Percentiles rank a stretch among this genome's conserved stretches.
These are phyloP conservation scores for Penicillium argentinense DNA, from an alignment of 495 filamentous ascomycete species.

Conservation along the genomic window DNA sequence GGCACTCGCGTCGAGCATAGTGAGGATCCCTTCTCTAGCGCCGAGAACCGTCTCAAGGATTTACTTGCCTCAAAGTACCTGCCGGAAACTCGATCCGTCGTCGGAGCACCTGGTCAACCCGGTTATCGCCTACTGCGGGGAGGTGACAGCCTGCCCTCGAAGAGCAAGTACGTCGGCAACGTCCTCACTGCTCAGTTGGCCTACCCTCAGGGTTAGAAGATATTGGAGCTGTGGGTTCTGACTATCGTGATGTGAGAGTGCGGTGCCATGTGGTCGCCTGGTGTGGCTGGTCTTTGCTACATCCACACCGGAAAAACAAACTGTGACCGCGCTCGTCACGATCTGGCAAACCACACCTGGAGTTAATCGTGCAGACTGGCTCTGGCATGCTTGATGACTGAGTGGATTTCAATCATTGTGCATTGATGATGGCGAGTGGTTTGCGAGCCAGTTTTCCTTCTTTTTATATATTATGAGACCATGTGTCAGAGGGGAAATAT, in stretches of 20 bases:
- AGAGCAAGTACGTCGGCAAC: constrained; percentile 8
- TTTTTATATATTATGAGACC: no score
- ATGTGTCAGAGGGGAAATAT: no score
- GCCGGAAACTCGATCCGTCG: constrained; percentile 7
- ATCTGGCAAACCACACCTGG: constrained; percentile 14
- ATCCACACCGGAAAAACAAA: constrained; percentile 10
- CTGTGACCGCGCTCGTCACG: constrained; percentile 11
- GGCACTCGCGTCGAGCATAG: constrained; percentile 12
- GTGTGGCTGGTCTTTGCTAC: constrained; percentile 15
- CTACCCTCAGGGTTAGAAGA: constrained; percentile 12
- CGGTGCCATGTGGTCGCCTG: constrained; percentile 12
- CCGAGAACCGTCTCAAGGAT: constrained; percentile 5
- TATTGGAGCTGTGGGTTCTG: constrained; percentile 12
- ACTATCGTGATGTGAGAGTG: constrained; percentile 15
- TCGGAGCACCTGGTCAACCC: constrained; percentile 12
- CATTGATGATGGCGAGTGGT: no score
- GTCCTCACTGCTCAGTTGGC: constrained; percentile 12
- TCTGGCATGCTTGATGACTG: no score
- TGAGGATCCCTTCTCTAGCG: constrained; percentile 6
- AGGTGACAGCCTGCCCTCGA: constrained; percentile 6
- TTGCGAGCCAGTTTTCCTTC: no score
- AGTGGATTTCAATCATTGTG: no score
- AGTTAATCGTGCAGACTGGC: no score
- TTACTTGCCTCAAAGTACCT: not conserved
- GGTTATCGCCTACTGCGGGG: constrained; percentile 10